phyloP scores from a whole-genome alignment of 2,329 filamentous ascomycete species.

The Mycosphaerella arachidis region DNA sequence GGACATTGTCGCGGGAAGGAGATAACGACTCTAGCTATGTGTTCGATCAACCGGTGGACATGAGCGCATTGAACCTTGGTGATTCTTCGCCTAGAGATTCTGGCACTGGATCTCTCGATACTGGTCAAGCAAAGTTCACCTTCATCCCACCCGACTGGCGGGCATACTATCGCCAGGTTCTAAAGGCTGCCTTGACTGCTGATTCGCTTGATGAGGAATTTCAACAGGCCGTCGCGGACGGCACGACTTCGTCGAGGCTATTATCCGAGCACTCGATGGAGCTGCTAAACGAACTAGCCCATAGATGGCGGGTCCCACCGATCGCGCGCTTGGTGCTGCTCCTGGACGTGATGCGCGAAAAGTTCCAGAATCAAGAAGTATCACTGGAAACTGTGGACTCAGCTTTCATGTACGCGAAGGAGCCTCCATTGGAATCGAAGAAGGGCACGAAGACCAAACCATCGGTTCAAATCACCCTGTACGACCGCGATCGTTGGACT shows the following conservation, averaged over 20 bases:
- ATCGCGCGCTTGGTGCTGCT: conserved; percentile 75
- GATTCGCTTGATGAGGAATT: conserved; percentile 55
- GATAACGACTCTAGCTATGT: conserved; percentile 47
- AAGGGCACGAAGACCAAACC: conserved; percentile 12
- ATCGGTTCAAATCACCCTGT: conserved; percentile 46
- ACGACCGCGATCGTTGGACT: conserved; percentile 50
- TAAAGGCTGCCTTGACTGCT: conserved; percentile 67
- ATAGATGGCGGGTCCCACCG: conserved; percentile 84
- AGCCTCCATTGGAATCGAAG: conserved; percentile 56
- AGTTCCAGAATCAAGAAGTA: conserved; percentile 80
- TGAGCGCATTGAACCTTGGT: conserved; percentile 61
- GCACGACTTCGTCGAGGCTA: conserved; percentile 48
- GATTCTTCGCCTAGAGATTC: conserved; percentile 42
- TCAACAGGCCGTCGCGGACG: conserved; percentile 47
- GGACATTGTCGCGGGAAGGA: conserved; percentile 42
- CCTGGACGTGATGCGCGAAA: conserved; percentile 77
- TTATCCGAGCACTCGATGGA: conserved; percentile 75
- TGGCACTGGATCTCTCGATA: conserved; percentile 29
- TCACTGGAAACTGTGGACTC: conserved; percentile 75
- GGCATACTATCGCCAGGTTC: conserved; percentile 74
- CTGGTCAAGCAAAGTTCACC: conserved; percentile 56
- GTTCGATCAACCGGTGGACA: conserved; percentile 64
- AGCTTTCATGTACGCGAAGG: conserved; percentile 77
- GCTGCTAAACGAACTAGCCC: conserved; percentile 75
- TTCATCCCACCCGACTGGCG: conserved; percentile 85